Evolutionary conservation across 768 basidiomycete genomes (phyloP), one percentile per base, ranked within the genome.

Genomic region (Termitomyces sp.): DNA sequence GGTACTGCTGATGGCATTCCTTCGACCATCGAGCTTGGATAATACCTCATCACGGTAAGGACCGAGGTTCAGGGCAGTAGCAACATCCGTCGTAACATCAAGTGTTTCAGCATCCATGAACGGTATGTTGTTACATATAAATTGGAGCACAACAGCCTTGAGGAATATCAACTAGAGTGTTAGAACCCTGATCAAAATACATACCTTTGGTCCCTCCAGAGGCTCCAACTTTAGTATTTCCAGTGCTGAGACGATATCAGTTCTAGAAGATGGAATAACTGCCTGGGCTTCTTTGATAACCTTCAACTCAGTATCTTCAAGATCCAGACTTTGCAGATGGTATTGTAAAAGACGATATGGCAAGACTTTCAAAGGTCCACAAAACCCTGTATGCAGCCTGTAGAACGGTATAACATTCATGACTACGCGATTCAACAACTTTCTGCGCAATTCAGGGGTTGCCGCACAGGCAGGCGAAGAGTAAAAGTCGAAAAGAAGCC

Each of bases 401-500:
- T 69, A 70, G 18, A 72, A 68, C 1, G 61, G 67, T 34, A 45
- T 66, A 44, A 72, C 71, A 26, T 69, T 65, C n/a, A 69, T 62
- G 18, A 82, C 63, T 13, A 83, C 65, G 26, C 74, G 74, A 47
- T 76, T 64, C 24, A 86, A 62, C 14, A 78, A 71, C 30, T 74
- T 69, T 13, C 69, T 70, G 45, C 82, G 76, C 22, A 68, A 67
- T 13, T 57, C 58, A 1, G 70, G 59, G 1, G 75, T 62, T 2
- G 72, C 70, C 9, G 65, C 60, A 60, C 76, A 80, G 34, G 68
- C 69, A 14, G 74, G 60, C 8, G 79, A 78, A 32, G 78, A 63
- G 57, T 78, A 78, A 57, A 69, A 77, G 49, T 82, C 70, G 59
- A 83, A 78, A 24, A 76, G 69, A 33, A 70, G 68, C 33, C 74